Conservation (phyloP, 1,284 basidiomycete species). For the Puccinia coronata region DNA sequence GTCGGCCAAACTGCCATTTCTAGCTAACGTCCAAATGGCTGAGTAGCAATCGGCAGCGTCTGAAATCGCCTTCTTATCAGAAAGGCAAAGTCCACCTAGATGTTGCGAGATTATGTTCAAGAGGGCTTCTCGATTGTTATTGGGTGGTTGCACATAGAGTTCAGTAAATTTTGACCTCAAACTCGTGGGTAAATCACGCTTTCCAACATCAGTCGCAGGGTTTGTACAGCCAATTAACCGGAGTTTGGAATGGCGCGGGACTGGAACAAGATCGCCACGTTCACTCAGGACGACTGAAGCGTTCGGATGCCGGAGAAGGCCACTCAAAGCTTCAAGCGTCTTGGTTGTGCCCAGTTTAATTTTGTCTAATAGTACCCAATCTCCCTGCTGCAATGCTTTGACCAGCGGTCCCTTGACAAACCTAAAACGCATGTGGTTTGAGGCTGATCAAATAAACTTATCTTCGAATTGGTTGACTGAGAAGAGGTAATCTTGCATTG, state of each 20-base stretch:
- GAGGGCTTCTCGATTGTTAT: slow-evolving; percentile 86
- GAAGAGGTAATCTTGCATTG: slow-evolving; percentile 63
- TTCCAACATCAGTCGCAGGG: slow-evolving; percentile 97
- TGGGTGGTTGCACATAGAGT: slow-evolving; percentile 89
- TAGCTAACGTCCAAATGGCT: slow-evolving; percentile 76
- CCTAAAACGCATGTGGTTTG: slow-evolving; percentile 84
- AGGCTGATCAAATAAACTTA: slow-evolving; percentile 72
- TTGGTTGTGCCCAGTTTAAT: slow-evolving; percentile 93
- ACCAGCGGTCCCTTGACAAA: slow-evolving; percentile 96
- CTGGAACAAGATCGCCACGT: slow-evolving; percentile 84
- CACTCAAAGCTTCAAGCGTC: slow-evolving; percentile 88
- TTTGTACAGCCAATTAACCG: slow-evolving; percentile 99
- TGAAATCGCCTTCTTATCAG: slow-evolving; percentile 84
- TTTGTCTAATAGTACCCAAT: slow-evolving; percentile 96
- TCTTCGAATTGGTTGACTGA: slow-evolving; percentile 79
- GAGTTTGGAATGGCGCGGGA: slow-evolving; percentile 90
- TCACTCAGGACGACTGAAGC: slow-evolving; percentile 92
- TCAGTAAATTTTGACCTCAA: slow-evolving; percentile 93
- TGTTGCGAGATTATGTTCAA: slow-evolving; percentile 86
- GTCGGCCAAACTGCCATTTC: slow-evolving; percentile 82
- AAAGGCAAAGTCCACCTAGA: slow-evolving; percentile 77
- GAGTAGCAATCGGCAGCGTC: slow-evolving; percentile 90
- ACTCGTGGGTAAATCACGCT: slow-evolving; percentile 89
- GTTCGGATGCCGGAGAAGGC: slow-evolving; percentile 78
- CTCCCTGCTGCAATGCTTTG: slow-evolving; percentile 82